A percentile compares a stretch with the other conserved stretches of the same genome.
Conservation (phyloP, 2,329 filamentous ascomycete genomes). For the Triangularia setosa region DNA sequence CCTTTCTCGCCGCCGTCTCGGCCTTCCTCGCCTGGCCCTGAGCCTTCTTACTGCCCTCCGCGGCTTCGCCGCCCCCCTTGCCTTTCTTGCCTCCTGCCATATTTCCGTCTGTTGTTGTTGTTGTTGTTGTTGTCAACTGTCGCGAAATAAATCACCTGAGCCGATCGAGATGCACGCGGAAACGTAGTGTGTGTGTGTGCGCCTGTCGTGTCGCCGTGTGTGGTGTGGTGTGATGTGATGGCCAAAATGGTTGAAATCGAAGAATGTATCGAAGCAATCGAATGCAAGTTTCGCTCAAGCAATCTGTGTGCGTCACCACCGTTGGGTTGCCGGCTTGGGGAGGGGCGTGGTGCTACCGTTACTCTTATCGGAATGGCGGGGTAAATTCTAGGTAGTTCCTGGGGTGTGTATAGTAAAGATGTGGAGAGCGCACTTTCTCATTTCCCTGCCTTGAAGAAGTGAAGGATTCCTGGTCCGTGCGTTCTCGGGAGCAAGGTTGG, state of each 20-base stretch:
- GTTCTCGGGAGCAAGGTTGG: too few species aligned
- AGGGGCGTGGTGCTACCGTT: background rate
- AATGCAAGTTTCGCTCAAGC: background rate
- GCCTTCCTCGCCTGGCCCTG: slow-evolving; percentile 90
- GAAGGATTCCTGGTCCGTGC: too few species aligned
- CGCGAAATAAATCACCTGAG: background rate
- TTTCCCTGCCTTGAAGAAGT: too few species aligned
- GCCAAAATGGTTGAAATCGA: background rate
- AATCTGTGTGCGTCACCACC: background rate
- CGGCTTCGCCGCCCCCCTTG: slow-evolving; percentile 57
- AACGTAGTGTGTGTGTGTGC: background rate
- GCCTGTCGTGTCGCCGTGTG: background rate
- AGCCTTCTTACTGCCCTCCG: slow-evolving; percentile 68
- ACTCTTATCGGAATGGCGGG: slow-evolving; percentile 2
- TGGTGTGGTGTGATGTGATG: background rate
- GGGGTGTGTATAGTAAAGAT: background rate
- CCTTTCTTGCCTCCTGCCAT: slow-evolving; percentile 67
- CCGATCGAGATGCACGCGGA: background rate
- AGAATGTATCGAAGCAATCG: slow-evolving; percentile 7
- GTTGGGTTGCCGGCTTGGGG: background rate
- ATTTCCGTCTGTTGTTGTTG: slow-evolving; percentile 24
- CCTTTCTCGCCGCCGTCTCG: slow-evolving; percentile 77
- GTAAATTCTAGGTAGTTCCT: background rate
- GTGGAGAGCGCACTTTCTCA: too few species aligned
- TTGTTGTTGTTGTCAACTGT: background rate